Base-by-base conservation (phyloP, 1,139 yeast genomes). In the Candida frijolesensis region DNA sequence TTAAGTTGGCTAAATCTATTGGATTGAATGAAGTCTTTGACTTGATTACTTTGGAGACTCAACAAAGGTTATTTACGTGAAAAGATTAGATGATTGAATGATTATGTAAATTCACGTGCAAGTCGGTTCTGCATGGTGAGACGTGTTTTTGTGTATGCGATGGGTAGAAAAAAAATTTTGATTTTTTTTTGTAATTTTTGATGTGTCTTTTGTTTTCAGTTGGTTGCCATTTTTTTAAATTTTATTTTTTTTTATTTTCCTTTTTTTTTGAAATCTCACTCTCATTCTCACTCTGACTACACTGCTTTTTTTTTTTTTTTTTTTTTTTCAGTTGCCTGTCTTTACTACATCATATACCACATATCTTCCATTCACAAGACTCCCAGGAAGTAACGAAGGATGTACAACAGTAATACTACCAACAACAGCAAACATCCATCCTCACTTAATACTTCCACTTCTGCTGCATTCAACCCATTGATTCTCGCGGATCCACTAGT, bases 11-110 rank as follows among this genome's bases (percentile, higher is more conserved):
- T 9, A 51, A 46, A 27, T 34, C 47, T 22, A 51, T 57, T 25
- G 57, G 59, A 11, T 49, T 56, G 25, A 42, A 53, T 14, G 62
- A 59, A 38, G 46, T 63, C 4, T 57, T 57, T 44, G 61, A 60
- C n/a, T 56, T 62, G 43, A 55, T 64, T 15, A 53, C 60, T n/a
- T 41, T 55, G 16, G 62, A 60, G 34, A 52, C 60, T 1, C 66
- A 65, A 45, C 56, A 54, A 12, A 57, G 50, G 33, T 49, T 63
- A 14, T 63, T 63, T 48, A 38, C 54, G 37, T 56, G 50, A 40
- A 8, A 25, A 18, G 35, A 6, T 19, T 3, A 19, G 22, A 19
- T 19, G 4, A 11, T 3, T 30, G 18, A 22, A 15, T 14, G 18
- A n/a, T n/a, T 11, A 15, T 29, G 3, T 18, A 29, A 25, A 8